phyloP scores from a whole-genome alignment of 257 asterid genomes.

The Prunella vulgaris region DNA sequence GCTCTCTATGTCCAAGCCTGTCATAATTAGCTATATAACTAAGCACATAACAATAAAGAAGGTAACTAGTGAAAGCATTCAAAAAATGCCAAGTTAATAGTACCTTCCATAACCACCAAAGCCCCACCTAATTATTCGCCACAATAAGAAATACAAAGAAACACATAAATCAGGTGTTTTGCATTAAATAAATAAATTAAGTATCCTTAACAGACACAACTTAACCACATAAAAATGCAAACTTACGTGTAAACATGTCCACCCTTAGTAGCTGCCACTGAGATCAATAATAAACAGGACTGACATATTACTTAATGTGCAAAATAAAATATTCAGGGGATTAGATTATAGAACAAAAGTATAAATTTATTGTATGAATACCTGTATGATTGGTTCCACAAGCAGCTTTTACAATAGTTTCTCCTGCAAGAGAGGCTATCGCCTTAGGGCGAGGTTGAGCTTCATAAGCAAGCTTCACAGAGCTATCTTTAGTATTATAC shows the following conservation, averaged over 20 bases:
- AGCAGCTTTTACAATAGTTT: conserved; percentile 86
- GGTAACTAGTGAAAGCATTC: conserved; percentile 8
- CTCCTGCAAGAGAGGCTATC: conserved; percentile 77
- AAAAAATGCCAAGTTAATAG: conserved; percentile 1
- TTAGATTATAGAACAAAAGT: neutral
- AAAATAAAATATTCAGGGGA: neutral
- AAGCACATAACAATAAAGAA: conserved; percentile 17
- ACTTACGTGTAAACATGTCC: conserved; percentile 98
- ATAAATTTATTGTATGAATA: conserved; percentile 16
- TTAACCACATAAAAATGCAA: conserved; percentile 19
- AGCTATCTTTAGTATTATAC: conserved; percentile 94
- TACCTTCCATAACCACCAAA: conserved; percentile 99
- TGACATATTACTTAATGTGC: conserved; percentile 17
- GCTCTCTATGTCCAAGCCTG: conserved; percentile 99
- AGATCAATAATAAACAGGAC: conserved; percentile 27
- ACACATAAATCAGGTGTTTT: conserved; percentile 16
- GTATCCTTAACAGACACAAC: conserved; percentile 3
- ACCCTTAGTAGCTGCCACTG: conserved; percentile 89
- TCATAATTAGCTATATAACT: conserved; percentile 20
- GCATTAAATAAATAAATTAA: neutral
- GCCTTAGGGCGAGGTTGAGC: conserved; percentile 94
- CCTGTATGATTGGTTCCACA: conserved; percentile 98
- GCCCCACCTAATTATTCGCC: conserved; percentile 72
- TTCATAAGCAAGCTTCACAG: conserved; percentile 96
- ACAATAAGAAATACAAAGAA: conserved; percentile 1